These are phyloP conservation scores for Colletotrichum limetticola DNA, from an alignment of 2,329 filamentous ascomycete genomes.

Conservation along the genomic window DNA sequence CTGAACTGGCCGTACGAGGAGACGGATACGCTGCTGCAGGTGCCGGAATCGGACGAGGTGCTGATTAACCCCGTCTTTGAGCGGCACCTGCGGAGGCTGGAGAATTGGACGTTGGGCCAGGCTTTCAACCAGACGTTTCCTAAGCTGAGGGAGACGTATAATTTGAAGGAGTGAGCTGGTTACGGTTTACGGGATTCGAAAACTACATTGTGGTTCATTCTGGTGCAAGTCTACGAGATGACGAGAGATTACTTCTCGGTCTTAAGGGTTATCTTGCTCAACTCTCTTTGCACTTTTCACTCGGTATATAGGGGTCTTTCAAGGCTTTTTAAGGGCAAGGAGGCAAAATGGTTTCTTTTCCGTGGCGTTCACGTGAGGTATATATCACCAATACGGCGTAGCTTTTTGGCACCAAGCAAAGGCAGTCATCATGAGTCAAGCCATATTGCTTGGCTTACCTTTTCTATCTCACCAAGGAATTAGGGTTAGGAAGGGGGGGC, in stretches of 20 bases:
- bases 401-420: too few species aligned
- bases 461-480: neutral
- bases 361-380: neutral
- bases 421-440: neutral
- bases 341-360: neutral
- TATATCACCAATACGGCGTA: neutral
- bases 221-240: neutral
- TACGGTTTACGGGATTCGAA: too few species aligned
- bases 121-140: slow-evolving; percentile 76
- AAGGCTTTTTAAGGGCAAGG: neutral
- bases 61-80: slow-evolving; percentile 91
- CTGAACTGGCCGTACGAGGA: slow-evolving; percentile 89
- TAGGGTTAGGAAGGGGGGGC: neutral
- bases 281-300: neutral
- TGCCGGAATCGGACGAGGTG: slow-evolving; percentile 70
- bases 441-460: neutral
- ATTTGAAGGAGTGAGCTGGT: slow-evolving; percentile 42
- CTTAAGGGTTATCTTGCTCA: neutral
- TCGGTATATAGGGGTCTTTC: neutral
- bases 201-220: too few species aligned
- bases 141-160: slow-evolving; percentile 57
- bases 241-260: neutral
- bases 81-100: slow-evolving; percentile 76
- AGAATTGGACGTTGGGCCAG: slow-evolving; percentile 85
- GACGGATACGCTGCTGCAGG: slow-evolving; percentile 73